Evolutionary conservation across 2,329 filamentous ascomycete species (phyloP).

Genomic region (Penicillium hesseltinei): DNA sequence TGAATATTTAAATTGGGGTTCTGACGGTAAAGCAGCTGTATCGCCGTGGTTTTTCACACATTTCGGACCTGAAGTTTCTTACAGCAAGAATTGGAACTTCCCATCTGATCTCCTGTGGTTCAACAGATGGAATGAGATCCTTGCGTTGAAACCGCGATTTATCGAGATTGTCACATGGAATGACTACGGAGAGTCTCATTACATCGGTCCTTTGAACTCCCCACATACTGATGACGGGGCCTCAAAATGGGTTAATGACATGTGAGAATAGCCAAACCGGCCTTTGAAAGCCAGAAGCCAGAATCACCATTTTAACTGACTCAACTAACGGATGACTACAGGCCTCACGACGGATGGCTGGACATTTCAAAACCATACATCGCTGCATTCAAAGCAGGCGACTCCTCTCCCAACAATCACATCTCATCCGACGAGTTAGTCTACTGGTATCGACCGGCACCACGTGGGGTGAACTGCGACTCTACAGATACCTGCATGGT

Average conservation of each 20-base stretch:
- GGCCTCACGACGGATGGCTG: constrained; percentile 54
- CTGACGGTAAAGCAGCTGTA: constrained; percentile 30
- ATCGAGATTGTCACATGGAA: constrained; percentile 52
- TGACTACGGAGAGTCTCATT: constrained; percentile 57
- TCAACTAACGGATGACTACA: constrained; percentile 10
- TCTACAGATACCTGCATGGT: constrained; percentile 52
- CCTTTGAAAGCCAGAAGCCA: no score
- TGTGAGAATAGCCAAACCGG: constrained; percentile 31
- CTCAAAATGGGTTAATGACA: constrained; percentile 52
- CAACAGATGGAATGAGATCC: constrained; percentile 44
- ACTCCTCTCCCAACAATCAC: constrained; percentile 35
- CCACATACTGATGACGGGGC: constrained; percentile 38
- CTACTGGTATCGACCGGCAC: constrained; percentile 58
- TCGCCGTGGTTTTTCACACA: constrained; percentile 56
- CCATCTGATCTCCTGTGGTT: constrained; percentile 47
- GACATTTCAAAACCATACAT: constrained; percentile 56
- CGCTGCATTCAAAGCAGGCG: constrained; percentile 52
- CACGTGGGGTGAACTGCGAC: constrained; percentile 49
- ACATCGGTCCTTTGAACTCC: constrained; percentile 49
- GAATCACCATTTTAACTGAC: not conserved
- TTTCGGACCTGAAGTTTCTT: constrained; percentile 46
- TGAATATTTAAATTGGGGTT: not conserved
- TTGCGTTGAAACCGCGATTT: constrained; percentile 48
- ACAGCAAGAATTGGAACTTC: constrained; percentile 55
- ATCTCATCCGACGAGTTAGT: constrained; percentile 51